Conservation (phyloP, 1,284 basidiomycete species). For the Irpex rosettiformis region DNA sequence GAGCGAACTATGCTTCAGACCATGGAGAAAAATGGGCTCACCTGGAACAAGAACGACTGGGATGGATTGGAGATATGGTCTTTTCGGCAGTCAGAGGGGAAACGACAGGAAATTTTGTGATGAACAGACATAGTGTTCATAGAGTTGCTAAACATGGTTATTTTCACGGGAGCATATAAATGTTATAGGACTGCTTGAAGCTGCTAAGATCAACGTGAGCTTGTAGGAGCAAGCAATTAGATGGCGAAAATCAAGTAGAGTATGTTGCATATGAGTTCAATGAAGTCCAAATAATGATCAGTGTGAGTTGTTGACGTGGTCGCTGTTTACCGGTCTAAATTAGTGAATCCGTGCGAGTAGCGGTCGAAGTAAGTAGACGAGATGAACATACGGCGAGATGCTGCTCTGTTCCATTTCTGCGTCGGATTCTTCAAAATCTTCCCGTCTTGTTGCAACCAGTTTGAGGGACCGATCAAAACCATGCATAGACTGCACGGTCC, state of each 20-base stretch:
- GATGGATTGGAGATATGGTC: constrained; percentile 76
- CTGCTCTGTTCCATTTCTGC: constrained; percentile 3
- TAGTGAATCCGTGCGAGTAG: background rate
- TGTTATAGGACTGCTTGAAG: background rate
- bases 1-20: constrained; percentile 58
- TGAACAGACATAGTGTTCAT: background rate
- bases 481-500: constrained; percentile 53
- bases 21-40: constrained; percentile 52
- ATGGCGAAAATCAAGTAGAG: background rate
- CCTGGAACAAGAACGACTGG: constrained; percentile 71
- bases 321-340: constrained; percentile 1
- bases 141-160: background rate
- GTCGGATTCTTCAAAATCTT: constrained; percentile 35
- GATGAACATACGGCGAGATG: background rate
- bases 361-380: background rate
- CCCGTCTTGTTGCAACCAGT: constrained; percentile 55
- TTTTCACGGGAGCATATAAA: background rate
- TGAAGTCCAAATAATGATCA: background rate
- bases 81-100: constrained; percentile 22
- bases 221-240: background rate
- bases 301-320: background rate
- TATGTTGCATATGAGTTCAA: background rate
- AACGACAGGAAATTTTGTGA: background rate
- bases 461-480: constrained; percentile 68
- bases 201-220: background rate